Percentiles rank a stretch among this genome's conserved stretches.
Conservation (phyloP, 75 land plant genomes). For the Pinus taeda region DNA sequence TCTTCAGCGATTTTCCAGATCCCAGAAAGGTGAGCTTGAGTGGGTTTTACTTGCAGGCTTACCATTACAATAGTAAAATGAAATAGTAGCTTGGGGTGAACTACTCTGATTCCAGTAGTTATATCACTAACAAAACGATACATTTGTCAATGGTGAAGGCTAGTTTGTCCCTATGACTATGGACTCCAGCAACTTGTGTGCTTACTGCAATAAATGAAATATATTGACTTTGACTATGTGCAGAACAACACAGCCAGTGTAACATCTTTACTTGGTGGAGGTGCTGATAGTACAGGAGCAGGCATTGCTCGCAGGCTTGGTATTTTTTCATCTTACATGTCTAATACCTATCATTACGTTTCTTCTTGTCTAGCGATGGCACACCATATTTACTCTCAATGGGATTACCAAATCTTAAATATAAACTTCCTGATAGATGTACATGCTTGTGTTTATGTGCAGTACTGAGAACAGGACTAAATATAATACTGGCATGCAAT, state of each 20-base stretch:
- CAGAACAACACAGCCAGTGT: conserved; percentile 69
- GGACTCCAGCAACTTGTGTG: background rate
- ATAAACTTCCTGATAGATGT: background rate
- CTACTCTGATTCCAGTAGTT: background rate
- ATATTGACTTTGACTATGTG: background rate
- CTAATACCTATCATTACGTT: background rate
- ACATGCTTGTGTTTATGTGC: conserved; percentile 12
- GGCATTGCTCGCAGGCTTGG: conserved; percentile 88
- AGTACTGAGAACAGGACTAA: conserved; percentile 81
- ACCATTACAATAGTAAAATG: background rate
- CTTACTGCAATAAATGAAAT: background rate
- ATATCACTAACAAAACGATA: background rate
- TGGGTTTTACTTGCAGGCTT: too few species aligned
- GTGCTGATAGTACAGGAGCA: conserved; percentile 77
- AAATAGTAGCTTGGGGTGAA: background rate
- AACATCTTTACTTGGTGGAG: conserved; percentile 74
- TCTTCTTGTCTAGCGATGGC: background rate
- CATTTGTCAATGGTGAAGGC: background rate
- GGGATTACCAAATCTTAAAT: background rate
- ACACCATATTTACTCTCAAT: background rate
- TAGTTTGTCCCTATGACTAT: background rate
- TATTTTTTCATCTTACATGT: conserved; percentile 16
- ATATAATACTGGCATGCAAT: conserved; percentile 70
- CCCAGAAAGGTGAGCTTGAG: too few species aligned
- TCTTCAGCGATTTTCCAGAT: background rate